Conservation (phyloP, 495 filamentous ascomycete species). For the Glarea lozoyensis region DNA sequence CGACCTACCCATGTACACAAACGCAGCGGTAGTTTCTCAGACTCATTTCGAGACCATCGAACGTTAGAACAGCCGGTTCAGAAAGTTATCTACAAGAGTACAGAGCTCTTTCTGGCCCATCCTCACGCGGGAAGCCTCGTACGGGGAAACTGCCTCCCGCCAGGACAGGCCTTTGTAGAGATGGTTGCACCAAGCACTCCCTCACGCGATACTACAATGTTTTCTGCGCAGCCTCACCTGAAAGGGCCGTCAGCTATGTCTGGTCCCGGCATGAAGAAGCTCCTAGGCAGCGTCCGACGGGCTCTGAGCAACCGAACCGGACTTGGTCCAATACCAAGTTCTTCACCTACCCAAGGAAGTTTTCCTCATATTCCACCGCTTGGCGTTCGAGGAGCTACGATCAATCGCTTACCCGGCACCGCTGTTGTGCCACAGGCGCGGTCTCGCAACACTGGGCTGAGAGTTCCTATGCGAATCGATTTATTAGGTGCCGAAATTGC, state of each 20-base stretch:
- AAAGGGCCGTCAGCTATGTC: slow-evolving; percentile 38
- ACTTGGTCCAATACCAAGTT: slow-evolving; percentile 13
- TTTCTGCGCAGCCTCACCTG: slow-evolving; percentile 28
- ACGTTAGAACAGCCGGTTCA: slow-evolving; percentile 41
- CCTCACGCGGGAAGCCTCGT: slow-evolving; percentile 77
- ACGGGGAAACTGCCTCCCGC: slow-evolving; percentile 69
- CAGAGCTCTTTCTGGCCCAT: slow-evolving; percentile 51
- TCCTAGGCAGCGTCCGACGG: slow-evolving; percentile 81
- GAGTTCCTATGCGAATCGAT: slow-evolving; percentile 54
- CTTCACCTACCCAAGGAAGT: slow-evolving; percentile 32
- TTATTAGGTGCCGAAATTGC: slow-evolving; percentile 67
- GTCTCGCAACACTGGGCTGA: slow-evolving; percentile 27
- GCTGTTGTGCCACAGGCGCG: slow-evolving; percentile 45
- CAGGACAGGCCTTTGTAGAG: slow-evolving; percentile 67
- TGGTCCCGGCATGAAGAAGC: slow-evolving; percentile 64
- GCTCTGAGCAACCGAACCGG: slow-evolving; percentile 65
- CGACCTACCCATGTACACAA: slow-evolving; percentile 34
- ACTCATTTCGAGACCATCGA: slow-evolving; percentile 73
- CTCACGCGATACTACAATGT: slow-evolving; percentile 30
- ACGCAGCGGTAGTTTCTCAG: slow-evolving; percentile 56
- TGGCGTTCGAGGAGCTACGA: slow-evolving; percentile 38
- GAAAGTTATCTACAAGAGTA: slow-evolving; percentile 37
- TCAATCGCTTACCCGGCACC: slow-evolving; percentile 42
- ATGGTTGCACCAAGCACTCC: slow-evolving; percentile 57
- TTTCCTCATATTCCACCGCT: slow-evolving; percentile 39